Evolutionary conservation across 225 moss, liverwort and hornwort species (phyloP), one percentile per base, ranked within the genome.

Genomic region (Sphagnum tenellum): DNA sequence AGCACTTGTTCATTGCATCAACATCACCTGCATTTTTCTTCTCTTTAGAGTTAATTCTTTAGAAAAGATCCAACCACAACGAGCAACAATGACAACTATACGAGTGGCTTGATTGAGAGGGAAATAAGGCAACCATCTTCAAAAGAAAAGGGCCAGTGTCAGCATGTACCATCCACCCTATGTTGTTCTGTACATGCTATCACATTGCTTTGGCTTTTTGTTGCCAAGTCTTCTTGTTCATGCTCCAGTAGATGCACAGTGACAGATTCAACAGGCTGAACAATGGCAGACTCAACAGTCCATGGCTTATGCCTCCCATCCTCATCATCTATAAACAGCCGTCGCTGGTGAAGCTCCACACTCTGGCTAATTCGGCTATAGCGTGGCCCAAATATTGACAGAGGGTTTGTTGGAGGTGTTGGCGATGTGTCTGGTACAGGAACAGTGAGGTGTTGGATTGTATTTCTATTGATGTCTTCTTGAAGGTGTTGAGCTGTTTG

Each of bases 371-470:
- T 76, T 64, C 73, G 58, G 46, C 69, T 68, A 64, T 78, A 84
- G 9, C 75, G 73, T 47, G 74, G 52, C 44, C 75, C 81, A 62
- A 78, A 81, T 10, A 48, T 46, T 53, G 71, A 67, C 50, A 67
- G 75, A 45, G 81, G 62, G 51, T 81, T 78, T 49, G 73, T 76
- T 63, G 84, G 81, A 78, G 84, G 84, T 49, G 84, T 85, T 68
- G 81, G 78, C 52, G 84, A 85, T 55, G 75, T 70, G 67, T 62
- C 66, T 66, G 64, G 45, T 50, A 69, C 62, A 13, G 48, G 60
- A 48, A 63, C 57, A 1, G 7, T 5, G 7, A 5, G 52, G 9
- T 9, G 7, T 52, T 52, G 52, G 9, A 52, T 9, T 52, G 52
- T 9, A 6, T 5, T 9, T 5, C 7, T 52, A 52, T 9, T 9